phyloP scores from a whole-genome alignment of 352 stramenopile genomes.

The Globisporangium mamillatum region DNA sequence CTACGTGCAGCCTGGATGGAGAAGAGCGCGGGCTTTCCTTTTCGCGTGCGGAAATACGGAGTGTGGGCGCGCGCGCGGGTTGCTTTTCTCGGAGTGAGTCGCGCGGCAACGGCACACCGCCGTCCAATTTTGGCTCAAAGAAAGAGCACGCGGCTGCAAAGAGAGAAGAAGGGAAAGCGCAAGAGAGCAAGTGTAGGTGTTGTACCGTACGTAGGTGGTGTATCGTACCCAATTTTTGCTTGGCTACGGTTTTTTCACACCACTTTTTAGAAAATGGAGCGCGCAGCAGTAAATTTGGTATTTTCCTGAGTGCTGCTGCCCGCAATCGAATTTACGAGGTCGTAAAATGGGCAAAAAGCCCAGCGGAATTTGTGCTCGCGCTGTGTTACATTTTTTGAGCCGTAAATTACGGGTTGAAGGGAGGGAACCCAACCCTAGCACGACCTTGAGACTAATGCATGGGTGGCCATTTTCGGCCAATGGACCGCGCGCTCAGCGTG shows the following conservation, averaged over 20 bases:
- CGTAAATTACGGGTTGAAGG: background rate
- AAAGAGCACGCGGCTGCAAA: background rate
- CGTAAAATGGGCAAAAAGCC: too few relatives aligned
- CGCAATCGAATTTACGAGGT: too few relatives aligned
- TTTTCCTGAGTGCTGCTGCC: too few relatives aligned
- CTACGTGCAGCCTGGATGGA: background rate
- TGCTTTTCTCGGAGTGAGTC: constrained; percentile 2
- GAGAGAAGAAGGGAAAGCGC: background rate
- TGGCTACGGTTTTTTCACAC: too few relatives aligned
- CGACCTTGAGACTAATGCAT: background rate
- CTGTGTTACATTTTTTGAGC: background rate
- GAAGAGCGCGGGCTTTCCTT: background rate
- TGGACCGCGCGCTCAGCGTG: background rate
- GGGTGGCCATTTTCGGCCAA: background rate
- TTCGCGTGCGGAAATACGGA: background rate
- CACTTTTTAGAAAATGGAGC: too few relatives aligned
- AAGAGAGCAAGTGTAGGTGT: background rate
- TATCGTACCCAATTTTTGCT: too few relatives aligned
- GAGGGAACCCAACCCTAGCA: background rate
- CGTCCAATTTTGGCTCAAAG: constrained; percentile 1
- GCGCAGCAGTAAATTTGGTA: too few relatives aligned
- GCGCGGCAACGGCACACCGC: background rate
- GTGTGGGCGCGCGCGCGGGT: background rate
- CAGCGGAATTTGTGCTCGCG: background rate
- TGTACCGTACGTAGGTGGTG: background rate